Conservation (phyloP, 176 grass and related monocot species). For the Areca catechu region DNA sequence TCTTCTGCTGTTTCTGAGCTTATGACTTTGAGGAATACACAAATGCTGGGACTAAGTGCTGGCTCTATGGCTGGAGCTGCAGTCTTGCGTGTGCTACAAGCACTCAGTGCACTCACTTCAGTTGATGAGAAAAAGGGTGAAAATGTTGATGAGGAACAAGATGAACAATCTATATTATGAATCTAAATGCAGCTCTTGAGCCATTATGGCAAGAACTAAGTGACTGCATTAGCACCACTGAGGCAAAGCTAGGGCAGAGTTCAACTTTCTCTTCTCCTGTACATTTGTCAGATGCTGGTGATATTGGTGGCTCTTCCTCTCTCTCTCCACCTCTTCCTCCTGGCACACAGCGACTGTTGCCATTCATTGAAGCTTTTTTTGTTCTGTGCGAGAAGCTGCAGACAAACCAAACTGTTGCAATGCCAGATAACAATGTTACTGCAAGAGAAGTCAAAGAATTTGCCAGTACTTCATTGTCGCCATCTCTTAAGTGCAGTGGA, state of each 20-base stretch:
- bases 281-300: conserved; percentile 24
- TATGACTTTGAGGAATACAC: conserved; percentile 37
- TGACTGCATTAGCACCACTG: conserved; percentile 66
- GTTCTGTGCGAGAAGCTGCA: conserved; percentile 74
- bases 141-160: conserved; percentile 30
- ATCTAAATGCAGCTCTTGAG: conserved; percentile 59
- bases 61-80: conserved; percentile 51
- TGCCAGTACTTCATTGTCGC: conserved; percentile 26
- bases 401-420: conserved; percentile 40
- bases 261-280: conserved; percentile 24
- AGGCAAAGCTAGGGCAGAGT: conserved; percentile 56
- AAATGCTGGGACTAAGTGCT: conserved; percentile 41
- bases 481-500: conserved; percentile 28
- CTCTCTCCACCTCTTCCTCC: conserved; percentile 44
- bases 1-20: conserved; percentile 60
- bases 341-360: conserved; percentile 55
- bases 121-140: conserved; percentile 17
- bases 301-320: conserved; percentile 24
- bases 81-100: conserved; percentile 61
- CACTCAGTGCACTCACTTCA: conserved; percentile 43
- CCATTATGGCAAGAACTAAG: conserved; percentile 78
- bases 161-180: conserved; percentile 45
- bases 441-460: conserved; percentile 47
- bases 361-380: conserved; percentile 83
- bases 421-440: conserved; percentile 44